These are phyloP conservation scores for Dorcoceras hygrometricum DNA, from an alignment of 257 asterid genomes.

Conservation along the genomic window DNA sequence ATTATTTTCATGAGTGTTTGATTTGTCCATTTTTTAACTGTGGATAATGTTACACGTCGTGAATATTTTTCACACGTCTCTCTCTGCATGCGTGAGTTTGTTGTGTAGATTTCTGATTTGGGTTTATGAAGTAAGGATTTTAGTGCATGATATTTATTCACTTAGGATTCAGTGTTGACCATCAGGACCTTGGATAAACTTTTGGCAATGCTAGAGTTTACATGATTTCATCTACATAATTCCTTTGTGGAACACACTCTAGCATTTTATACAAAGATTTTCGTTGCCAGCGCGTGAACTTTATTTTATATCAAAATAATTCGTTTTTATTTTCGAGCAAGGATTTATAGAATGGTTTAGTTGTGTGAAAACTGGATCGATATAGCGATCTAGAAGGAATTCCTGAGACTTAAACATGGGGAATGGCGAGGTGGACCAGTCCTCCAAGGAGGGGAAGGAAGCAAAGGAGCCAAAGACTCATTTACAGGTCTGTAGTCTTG, in stretches of 20 bases:
- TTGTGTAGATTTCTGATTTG: not conserved
- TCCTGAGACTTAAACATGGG: slow-evolving; percentile 53
- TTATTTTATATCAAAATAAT: not conserved
- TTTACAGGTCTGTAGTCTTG: slow-evolving; percentile 51
- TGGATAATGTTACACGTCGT: not conserved
- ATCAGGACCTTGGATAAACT: not conserved
- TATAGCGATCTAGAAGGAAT: slow-evolving; percentile 32
- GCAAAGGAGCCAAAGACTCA: slow-evolving; percentile 68
- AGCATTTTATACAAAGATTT: not conserved
- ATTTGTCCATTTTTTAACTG: not conserved
- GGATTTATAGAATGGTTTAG: not conserved
- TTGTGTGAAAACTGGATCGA: slow-evolving; percentile 38
- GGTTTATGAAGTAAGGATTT: not conserved
- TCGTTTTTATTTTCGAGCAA: not conserved
- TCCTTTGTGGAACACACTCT: not conserved
- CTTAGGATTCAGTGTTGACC: not conserved
- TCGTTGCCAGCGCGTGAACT: not conserved
- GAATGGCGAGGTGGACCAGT: slow-evolving; percentile 72
- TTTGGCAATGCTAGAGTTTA: not conserved
- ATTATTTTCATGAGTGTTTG: not conserved
- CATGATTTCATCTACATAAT: not conserved
- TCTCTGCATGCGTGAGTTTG: slow-evolving; percentile 8
- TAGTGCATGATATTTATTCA: not conserved
- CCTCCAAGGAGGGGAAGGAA: slow-evolving; percentile 75
- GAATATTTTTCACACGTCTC: not conserved